Percentiles rank a stretch among this genome's conserved stretches.
phyloP scores from a whole-genome alignment of 1,139 yeast genomes.

The Neolecta irregularis region DNA sequence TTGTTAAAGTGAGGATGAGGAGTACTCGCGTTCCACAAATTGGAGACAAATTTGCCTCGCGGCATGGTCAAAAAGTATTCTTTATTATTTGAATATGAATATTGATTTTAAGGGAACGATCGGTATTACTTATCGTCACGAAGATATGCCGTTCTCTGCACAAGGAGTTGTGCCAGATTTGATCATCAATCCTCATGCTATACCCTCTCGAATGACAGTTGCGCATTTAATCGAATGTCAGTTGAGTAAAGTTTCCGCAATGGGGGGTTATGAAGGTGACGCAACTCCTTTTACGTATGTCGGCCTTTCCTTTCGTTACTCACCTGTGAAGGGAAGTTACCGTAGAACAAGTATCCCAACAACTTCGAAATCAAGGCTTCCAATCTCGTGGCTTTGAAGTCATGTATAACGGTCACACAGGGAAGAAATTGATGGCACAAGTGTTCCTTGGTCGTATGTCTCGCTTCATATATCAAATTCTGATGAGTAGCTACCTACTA shows the following conservation, averaged over 20 bases:
- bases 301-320: background rate
- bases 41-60: constrained; percentile 97
- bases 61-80: constrained; percentile 79
- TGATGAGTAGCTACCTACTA: constrained; percentile 52
- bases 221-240: constrained; percentile 98
- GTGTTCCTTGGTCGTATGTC: constrained; percentile 70
- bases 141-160: constrained; percentile 96
- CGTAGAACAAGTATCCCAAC: constrained; percentile 85
- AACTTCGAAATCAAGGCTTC: constrained; percentile 87
- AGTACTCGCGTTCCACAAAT: constrained; percentile 96
- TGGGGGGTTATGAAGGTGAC: constrained; percentile 95
- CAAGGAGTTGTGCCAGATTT: constrained; percentile 96
- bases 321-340: constrained; percentile 36
- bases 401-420: constrained; percentile 97
- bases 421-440: constrained; percentile 93
- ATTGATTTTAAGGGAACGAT: constrained; percentile 54
- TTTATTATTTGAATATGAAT: background rate
- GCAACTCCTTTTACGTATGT: constrained; percentile 91
- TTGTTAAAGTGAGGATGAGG: constrained; percentile 96
- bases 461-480: background rate
- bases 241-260: constrained; percentile 82
- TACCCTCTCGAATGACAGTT: constrained; percentile 99
- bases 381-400: constrained; percentile 98
- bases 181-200: constrained; percentile 96
- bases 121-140: constrained; percentile 96